phyloP scores from a whole-genome alignment of 2,329 filamentous ascomycete genomes.

The Colletotrichum sp. region DNA sequence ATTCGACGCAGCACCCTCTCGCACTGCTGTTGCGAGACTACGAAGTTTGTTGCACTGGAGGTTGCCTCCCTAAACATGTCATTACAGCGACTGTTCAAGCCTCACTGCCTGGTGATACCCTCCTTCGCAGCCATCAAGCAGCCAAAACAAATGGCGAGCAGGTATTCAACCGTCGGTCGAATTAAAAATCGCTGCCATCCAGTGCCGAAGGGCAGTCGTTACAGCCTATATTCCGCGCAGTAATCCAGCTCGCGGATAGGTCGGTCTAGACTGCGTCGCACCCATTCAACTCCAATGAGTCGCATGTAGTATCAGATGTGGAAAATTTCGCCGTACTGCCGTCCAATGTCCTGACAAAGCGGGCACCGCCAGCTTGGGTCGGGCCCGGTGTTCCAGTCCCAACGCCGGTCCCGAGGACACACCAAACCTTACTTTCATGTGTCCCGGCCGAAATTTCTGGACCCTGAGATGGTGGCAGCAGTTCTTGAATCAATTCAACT shows the following conservation, averaged over 20 bases:
- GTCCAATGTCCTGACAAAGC: background rate
- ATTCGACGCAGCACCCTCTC: too few species aligned
- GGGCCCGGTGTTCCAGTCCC: background rate
- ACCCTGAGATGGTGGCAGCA: background rate
- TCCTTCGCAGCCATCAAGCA: accelerated
- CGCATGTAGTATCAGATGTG: background rate
- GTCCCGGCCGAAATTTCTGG: background rate
- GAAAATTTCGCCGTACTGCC: background rate
- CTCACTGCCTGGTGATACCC: background rate
- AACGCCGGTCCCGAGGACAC: background rate
- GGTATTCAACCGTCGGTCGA: background rate
- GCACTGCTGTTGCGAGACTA: too few species aligned
- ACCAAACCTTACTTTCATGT: background rate
- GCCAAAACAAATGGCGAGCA: background rate
- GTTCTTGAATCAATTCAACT: background rate
- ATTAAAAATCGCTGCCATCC: background rate
- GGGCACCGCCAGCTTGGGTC: background rate
- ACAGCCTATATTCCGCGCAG: background rate
- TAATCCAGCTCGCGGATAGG: background rate
- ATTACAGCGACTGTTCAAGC: accelerated
- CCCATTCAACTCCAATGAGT: background rate
- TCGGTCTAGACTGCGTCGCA: background rate
- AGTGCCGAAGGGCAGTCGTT: background rate
- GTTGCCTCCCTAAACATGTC: accelerated
- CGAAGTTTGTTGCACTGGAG: too few species aligned